These are phyloP conservation scores for Haberlea rhodopensis DNA, from an alignment of 257 asterid species.

Conservation along the genomic window DNA sequence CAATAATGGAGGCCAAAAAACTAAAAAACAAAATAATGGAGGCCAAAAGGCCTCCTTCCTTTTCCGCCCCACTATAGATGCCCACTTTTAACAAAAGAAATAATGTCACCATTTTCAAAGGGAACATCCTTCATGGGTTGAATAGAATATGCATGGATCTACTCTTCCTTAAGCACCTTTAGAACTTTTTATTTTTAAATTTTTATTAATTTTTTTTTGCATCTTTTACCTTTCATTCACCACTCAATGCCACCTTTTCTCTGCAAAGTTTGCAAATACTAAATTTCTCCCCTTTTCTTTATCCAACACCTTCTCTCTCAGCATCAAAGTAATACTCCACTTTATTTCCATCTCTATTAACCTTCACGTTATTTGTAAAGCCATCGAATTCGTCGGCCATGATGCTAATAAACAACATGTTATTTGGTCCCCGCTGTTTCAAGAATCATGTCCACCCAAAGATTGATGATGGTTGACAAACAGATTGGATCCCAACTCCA, in stretches of 20 bases:
- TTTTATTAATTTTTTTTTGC: conserved; percentile 5
- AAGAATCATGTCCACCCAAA: conserved; percentile 74
- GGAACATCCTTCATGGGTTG: conserved; percentile 40
- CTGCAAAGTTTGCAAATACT: conserved; percentile 46
- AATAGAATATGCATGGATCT: conserved; percentile 79
- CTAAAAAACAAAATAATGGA: conserved; percentile 53
- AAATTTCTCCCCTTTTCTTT: conserved; percentile 23
- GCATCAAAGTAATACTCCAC: conserved; percentile 23
- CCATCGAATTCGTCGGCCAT: background rate
- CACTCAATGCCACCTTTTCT: conserved; percentile 52
- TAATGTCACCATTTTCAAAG: conserved; percentile 42
- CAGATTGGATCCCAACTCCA: conserved; percentile 79
- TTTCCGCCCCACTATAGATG: conserved; percentile 64
- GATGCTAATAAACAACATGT: no score
- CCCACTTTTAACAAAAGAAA: conserved; percentile 28
- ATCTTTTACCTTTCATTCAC: conserved; percentile 42
- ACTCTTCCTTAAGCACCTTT: conserved; percentile 22
- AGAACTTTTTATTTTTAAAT: conserved; percentile 12
- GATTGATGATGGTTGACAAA: conserved; percentile 77
- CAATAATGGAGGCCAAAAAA: conserved; percentile 38
- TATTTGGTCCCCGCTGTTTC: background rate
- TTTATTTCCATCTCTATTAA: conserved; percentile 28
- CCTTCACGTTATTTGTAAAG: conserved; percentile 19
- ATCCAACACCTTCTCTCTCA: background rate
- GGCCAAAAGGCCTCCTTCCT: conserved; percentile 42